These are phyloP conservation scores for Penicillium ochrochloron DNA, from an alignment of 495 filamentous ascomycete genomes.

Conservation along the genomic window DNA sequence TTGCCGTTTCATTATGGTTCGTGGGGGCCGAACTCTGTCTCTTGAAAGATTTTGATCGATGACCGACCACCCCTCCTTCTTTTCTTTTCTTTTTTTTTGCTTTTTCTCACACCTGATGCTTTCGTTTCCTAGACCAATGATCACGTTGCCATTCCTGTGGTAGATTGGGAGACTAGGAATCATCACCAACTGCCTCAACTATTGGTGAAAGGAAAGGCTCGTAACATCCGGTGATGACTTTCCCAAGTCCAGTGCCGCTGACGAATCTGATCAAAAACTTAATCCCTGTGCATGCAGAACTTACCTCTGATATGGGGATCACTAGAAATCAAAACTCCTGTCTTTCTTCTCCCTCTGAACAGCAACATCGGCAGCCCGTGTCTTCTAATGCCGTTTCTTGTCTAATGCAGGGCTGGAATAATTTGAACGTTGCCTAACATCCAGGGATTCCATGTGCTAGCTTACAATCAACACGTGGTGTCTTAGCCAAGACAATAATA, in stretches of 20 bases:
- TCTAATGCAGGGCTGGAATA: not conserved
- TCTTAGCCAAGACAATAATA: not conserved
- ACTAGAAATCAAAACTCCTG: too few relatives aligned
- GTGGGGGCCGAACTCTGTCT: not conserved
- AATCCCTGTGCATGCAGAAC: not conserved
- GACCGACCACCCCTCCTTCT: not conserved
- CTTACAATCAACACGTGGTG: not conserved
- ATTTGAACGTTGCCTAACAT: not conserved
- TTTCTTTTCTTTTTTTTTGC: not conserved
- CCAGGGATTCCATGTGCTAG: not conserved
- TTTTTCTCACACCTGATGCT: too few relatives aligned
- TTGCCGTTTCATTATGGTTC: conserved; percentile 1
- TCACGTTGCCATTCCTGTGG: not conserved
- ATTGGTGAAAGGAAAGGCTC: not conserved
- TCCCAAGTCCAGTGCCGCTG: not conserved
- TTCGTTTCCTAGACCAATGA: not conserved
- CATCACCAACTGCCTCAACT: not conserved
- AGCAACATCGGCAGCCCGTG: too few relatives aligned
- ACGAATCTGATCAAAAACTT: not conserved
- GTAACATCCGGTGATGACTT: not conserved
- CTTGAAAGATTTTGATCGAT: not conserved
- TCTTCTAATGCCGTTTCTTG: not conserved
- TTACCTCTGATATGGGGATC: too few relatives aligned
- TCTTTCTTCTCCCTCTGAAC: too few relatives aligned
- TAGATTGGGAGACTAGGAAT: not conserved